These are phyloP conservation scores for Pyricularia pennisetigena DNA, from an alignment of 2,329 filamentous ascomycete species.

Conservation along the genomic window DNA sequence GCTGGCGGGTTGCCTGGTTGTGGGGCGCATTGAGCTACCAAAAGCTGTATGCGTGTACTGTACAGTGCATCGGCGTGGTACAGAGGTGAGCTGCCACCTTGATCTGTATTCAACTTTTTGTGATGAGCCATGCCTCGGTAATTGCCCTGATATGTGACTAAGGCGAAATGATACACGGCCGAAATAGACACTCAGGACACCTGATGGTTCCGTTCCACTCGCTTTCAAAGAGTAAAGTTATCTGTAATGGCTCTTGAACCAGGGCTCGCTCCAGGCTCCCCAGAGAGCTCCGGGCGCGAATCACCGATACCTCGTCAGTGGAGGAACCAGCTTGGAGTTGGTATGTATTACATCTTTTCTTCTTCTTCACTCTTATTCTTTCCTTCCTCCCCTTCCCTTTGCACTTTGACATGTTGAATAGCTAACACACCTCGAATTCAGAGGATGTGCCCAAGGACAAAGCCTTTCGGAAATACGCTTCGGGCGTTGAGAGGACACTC, in stretches of 20 bases:
- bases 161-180: constrained; percentile 1
- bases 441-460: constrained; percentile 54
- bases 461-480: constrained; percentile 78
- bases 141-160: neutral
- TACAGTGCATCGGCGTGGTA: neutral
- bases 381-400: neutral
- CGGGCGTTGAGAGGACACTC: constrained; percentile 77
- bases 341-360: constrained; percentile 36
- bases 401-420: neutral
- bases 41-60: neutral
- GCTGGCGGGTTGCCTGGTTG: neutral
- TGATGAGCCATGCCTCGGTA: neutral
- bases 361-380: neutral
- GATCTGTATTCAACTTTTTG: neutral
- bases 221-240: neutral
- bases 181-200: neutral
- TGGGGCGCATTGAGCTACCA: neutral
- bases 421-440: constrained; percentile 14
- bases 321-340: constrained; percentile 67
- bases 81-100: neutral
- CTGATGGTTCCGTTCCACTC: neutral
- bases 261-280: constrained; percentile 54
- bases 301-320: constrained; percentile 68
- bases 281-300: constrained; percentile 73
- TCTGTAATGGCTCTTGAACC: constrained; percentile 54